Conservation (phyloP, 176 grass and related monocot species). For the Juncus inflexus region DNA sequence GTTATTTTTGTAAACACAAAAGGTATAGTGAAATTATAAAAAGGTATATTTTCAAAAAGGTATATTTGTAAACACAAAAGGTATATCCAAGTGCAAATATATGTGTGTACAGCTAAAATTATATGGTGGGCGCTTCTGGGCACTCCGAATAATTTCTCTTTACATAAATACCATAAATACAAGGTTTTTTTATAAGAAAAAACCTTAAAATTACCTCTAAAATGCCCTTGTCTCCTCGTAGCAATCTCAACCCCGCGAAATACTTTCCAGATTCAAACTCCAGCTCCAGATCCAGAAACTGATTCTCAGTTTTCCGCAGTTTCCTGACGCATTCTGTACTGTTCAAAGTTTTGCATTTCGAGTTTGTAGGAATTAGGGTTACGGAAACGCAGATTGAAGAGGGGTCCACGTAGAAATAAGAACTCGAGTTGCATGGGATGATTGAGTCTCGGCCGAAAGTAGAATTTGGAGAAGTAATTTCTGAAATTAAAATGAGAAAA, state of each 20-base stretch:
- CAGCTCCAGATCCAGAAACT: slow-evolving; percentile 67
- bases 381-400: slow-evolving; percentile 53
- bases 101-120: too few species aligned
- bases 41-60: too few species aligned
- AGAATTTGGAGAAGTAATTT: slow-evolving; percentile 42
- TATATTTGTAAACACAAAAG: too few species aligned
- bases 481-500: slow-evolving; percentile 17
- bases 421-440: slow-evolving; percentile 54
- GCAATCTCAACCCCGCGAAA: slow-evolving; percentile 60
- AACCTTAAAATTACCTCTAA: slow-evolving; percentile 45
- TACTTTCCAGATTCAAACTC: slow-evolving; percentile 64
- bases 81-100: too few species aligned
- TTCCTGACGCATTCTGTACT: slow-evolving; percentile 59
- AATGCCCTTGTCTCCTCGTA: slow-evolving; percentile 64
- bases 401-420: slow-evolving; percentile 84
- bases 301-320: slow-evolving; percentile 53
- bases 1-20: too few species aligned
- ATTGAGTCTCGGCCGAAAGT: slow-evolving; percentile 50
- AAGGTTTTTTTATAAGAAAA: too few species aligned
- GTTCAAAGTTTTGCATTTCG: slow-evolving; percentile 59
- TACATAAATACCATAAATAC: too few species aligned
- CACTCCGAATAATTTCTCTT: too few species aligned
- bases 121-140: too few species aligned
- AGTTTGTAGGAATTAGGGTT: slow-evolving; percentile 43
- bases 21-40: too few species aligned